Conservation (phyloP, 768 basidiomycete species). For the Leucocoprinus birnbaumii region DNA sequence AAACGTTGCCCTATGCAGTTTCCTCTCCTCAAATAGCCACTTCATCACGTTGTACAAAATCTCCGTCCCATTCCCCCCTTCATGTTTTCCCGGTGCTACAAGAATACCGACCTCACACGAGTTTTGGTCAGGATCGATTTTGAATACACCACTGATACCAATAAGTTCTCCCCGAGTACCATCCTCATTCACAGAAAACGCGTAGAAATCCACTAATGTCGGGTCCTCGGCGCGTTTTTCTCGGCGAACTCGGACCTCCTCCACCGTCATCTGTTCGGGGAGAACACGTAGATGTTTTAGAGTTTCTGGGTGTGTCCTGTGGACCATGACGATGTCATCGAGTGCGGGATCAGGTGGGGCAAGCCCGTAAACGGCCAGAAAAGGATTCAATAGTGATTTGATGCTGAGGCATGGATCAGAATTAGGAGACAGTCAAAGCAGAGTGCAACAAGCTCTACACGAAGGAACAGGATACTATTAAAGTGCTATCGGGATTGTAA, state of each 20-base stretch:
- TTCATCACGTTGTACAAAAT: slow-evolving; percentile 36
- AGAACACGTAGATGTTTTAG: slow-evolving; percentile 36
- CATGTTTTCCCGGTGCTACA: slow-evolving; percentile 31
- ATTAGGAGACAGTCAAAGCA: neutral
- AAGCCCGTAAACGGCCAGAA: slow-evolving; percentile 30
- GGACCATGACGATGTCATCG: slow-evolving; percentile 30
- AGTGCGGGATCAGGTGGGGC: slow-evolving; percentile 29
- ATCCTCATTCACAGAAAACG: slow-evolving; percentile 26
- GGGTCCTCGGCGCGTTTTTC: slow-evolving; percentile 31
- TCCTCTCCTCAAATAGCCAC: slow-evolving; percentile 39
- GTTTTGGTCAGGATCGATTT: slow-evolving; percentile 30
- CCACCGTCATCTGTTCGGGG: slow-evolving; percentile 30
- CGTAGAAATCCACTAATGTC: slow-evolving; percentile 32
- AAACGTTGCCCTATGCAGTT: slow-evolving; percentile 39
- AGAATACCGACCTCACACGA: slow-evolving; percentile 42
- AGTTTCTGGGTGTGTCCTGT: slow-evolving; percentile 36
- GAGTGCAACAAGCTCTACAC: too few species aligned
- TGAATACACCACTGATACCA: slow-evolving; percentile 35
- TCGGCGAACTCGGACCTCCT: slow-evolving; percentile 31
- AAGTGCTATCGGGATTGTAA: neutral
- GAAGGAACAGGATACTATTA: neutral
- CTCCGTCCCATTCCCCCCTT: slow-evolving; percentile 40
- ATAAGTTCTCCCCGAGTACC: slow-evolving; percentile 24
- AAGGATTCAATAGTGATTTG: slow-evolving; percentile 26
- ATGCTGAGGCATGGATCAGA: slow-evolving; percentile 19